Evolutionary conservation across 345 rosid species (phyloP), one percentile per base, ranked within the genome.

Genomic region (Populus deltoides): DNA sequence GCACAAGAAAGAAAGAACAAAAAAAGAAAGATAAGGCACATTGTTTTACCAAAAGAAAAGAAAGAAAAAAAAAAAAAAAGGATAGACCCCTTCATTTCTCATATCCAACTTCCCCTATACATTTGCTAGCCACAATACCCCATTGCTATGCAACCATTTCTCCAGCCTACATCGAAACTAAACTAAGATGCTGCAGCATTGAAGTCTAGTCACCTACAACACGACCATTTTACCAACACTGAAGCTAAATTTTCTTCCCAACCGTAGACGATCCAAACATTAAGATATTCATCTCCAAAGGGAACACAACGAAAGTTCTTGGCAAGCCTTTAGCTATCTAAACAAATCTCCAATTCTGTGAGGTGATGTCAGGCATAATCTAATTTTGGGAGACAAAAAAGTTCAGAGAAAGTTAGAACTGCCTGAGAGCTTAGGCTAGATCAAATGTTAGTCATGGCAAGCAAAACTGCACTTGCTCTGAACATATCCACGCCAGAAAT

Each of bases 371-470:
- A 73, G 73, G 24, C 74, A 43, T 74, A 71, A 66, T 70, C 70
- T 70, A 78, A 47, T 71, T 67, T 20, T 20, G 59, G 81, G 79
- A 65, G 80, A 82, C 5, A n/a, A 66, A 75, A 36, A 33, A 36
- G 82, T 82, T 39, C 72, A 82, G 83, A 43, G 66, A 31, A 70
- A 69, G 80, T 78, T 72, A 73, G 77, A 79, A 79, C 85, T 77
- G 76, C 79, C 83, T 35, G n/a, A 79, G 67, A 24, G 68, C 68
- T 43, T 36, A 75, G 80, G 78, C 88, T 47, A 82, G 87, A 81
- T 75, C 33, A 55, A 78, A 86, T 86, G 94, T 84, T 80, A 83
- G 90, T 91, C 94, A 91, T 81, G 76, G 92, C 92, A 75, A 86
- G 84, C 87, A 33, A 71, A 78, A 36, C 45, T 11, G 3, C 43